Conservation (phyloP, 257 asterid genomes). For the Jacaranda mimosifolia region DNA sequence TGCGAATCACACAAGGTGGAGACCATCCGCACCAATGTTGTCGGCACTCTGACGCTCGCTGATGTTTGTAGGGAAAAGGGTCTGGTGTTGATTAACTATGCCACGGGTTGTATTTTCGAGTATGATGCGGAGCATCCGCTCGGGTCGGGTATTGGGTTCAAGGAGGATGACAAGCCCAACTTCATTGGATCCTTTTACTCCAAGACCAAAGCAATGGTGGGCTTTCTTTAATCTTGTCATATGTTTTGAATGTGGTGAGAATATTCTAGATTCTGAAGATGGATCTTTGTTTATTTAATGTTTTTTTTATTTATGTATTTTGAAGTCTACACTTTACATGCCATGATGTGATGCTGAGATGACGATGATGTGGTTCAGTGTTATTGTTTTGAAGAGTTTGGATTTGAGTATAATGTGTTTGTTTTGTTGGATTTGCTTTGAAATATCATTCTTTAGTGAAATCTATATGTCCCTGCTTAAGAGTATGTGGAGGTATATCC, state of each 20-base stretch:
- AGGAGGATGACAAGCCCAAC: slow-evolving; percentile 91
- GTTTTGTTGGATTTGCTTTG: slow-evolving; percentile 18
- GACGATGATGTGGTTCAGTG: background rate
- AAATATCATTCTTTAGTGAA: background rate
- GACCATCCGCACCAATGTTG: slow-evolving; percentile 82
- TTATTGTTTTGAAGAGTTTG: slow-evolving; percentile 13
- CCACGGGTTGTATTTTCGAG: slow-evolving; percentile 88
- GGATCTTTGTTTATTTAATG: slow-evolving; percentile 20
- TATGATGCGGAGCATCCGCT: slow-evolving; percentile 67
- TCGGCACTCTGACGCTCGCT: slow-evolving; percentile 84
- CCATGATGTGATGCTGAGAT: background rate
- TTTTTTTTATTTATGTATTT: background rate
- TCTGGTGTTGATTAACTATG: slow-evolving; percentile 71
- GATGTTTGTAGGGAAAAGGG: slow-evolving; percentile 79
- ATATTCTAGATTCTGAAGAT: background rate
- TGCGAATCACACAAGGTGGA: slow-evolving; percentile 91
- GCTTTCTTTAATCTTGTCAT: slow-evolving; percentile 28
- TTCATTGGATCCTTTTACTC: slow-evolving; percentile 86
- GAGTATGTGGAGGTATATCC: slow-evolving; percentile 8
- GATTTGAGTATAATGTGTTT: background rate
- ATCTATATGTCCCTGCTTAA: background rate
- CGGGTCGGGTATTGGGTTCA: slow-evolving; percentile 82
- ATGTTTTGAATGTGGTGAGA: background rate
- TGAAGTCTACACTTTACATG: background rate
- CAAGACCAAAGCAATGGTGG: slow-evolving; percentile 91